Evolutionary conservation across 2,329 filamentous ascomycete species (phyloP), one percentile per base, ranked within the genome.

Genomic region (Neonectria faginata): DNA sequence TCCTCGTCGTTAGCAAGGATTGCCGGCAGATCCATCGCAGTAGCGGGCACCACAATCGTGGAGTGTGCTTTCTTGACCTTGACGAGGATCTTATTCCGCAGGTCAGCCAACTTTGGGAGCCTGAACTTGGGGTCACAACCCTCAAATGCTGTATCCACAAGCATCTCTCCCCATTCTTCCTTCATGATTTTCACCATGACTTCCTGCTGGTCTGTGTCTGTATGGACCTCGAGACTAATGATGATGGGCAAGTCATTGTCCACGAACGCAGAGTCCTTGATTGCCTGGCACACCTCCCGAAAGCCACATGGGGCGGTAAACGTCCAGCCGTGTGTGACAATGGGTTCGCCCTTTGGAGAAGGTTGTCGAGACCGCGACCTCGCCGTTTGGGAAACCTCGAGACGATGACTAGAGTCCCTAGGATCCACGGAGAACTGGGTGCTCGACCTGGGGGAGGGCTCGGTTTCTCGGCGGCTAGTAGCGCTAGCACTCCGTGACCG

Each of bases 111-210:
- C 33, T 88, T 86, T 0, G 92, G 91, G 27, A 95, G 86, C 5
- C 82, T 81, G 60, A 86, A 82, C 14, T 78, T 80, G 0, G 88
- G 83, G 75, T 88, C 76, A 70, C 82, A 81, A 71, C 83, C 79
- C 20, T 85, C 82, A 20, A 80, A 84, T 41, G 81, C 81, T 57
- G 80, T 73, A 22, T 93, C 89, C 11, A 97, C 83, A 6, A 98
- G 83, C 72, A 91, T 81, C 0, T 87, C 89, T 44, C 86, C 87
- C 94, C 94, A 99, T 68, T 92, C 91, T 70, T 97, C 89, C 69
- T 89, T 89, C 91, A 99, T 97, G 67, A 98, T 97, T 60, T 92
- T 87, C 11, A 97, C 94, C 92, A 98, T 97, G 55, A 92, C 86
- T 68, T 93, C 89, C 78, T 99, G 96, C 78, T 98, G 95, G 57